These are phyloP conservation scores for Gaeumannomyces sp. DNA, from an alignment of 2,329 filamentous ascomycete species.

Conservation along the genomic window DNA sequence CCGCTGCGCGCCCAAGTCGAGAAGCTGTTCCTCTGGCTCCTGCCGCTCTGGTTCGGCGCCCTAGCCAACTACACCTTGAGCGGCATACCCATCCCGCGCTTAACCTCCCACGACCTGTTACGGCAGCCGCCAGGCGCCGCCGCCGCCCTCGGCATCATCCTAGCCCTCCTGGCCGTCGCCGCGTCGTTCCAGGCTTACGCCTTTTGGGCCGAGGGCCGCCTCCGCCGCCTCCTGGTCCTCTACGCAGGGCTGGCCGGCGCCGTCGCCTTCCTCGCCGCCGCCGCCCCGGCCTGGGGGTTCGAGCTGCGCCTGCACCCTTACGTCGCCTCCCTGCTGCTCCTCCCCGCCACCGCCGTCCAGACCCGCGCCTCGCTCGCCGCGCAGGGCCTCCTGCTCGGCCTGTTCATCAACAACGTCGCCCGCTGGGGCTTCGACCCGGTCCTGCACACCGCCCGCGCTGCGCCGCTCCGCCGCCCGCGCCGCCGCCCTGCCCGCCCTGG, in stretches of 20 bases:
- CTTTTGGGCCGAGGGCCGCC: constrained; percentile 60
- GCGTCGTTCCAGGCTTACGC: constrained; percentile 62
- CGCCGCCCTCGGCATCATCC: constrained; percentile 56
- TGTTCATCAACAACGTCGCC: constrained; percentile 73
- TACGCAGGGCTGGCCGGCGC: constrained; percentile 48
- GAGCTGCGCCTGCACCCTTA: constrained; percentile 71
- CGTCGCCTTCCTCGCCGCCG: constrained; percentile 39
- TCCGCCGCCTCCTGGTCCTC: constrained; percentile 57
- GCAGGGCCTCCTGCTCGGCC: constrained; percentile 65
- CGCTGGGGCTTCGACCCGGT: constrained; percentile 71
- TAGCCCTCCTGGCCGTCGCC: constrained; percentile 56
- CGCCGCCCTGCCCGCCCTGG: no score
- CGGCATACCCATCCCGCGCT: constrained; percentile 63
- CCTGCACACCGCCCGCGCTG: constrained; percentile 47
- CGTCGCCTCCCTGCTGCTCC: constrained; percentile 62
- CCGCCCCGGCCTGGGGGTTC: constrained; percentile 50
- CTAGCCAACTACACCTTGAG: constrained; percentile 73
- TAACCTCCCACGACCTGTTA: constrained; percentile 64
- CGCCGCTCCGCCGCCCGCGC: constrained; percentile 16
- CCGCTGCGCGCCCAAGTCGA: constrained; percentile 57
- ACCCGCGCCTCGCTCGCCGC: constrained; percentile 63
- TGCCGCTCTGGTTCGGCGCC: constrained; percentile 64
- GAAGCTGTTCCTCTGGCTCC: constrained; percentile 65
- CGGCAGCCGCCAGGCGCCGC: constrained; percentile 64
- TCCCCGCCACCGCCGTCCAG: constrained; percentile 66